Evolutionary conservation across 352 stramenopile species (phyloP), one percentile per base, ranked within the genome.

Genomic region (Pythium aristosporum): DNA sequence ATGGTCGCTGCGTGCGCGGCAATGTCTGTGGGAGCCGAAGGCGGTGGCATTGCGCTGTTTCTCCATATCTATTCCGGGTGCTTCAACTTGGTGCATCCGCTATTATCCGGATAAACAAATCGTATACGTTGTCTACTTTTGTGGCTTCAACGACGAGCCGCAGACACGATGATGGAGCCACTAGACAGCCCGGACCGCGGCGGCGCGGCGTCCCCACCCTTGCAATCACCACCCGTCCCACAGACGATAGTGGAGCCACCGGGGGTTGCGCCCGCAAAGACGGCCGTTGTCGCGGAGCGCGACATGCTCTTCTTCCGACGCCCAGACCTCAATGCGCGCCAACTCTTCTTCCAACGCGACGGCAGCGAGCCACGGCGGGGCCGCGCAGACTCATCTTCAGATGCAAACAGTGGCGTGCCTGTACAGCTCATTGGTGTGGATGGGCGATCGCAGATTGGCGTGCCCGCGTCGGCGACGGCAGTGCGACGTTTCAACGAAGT

Each of bases 381-480:
- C 36, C 41, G 53, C 13, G 44, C 46, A 3, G 21, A 44, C 25
- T 52, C 56, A 20, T 20, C 56, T 5, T 30, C 8, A 21, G 47
- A 28, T 20, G 9, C 18, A 13, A 32, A 37, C 3, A 52, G 6
- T n/a, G 16, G 21, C 37, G 28, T 69, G 16, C 81, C 81, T 10
- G 79, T 81, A 10, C 81, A 90, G 51, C 57, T 90, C 34, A 28
- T 90, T 32, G 69, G 65, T 3, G 57, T 82, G 44, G 74, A 86
- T 47, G 77, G 81, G 2, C 64, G 70, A 13, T 71, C 69, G 1
- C 69, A 79, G 16, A 69, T 90, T 28, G 81, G 81, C 0, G 51
- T 87, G 20, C 66, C 77, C 2, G 61, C 13, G 16, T 18, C 55
- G 18, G 28, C 20, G 30, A 43, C 48, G 5, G n/a, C 53, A 8